phyloP scores from a whole-genome alignment of 768 basidiomycete species.

The Russula ochroleuca region DNA sequence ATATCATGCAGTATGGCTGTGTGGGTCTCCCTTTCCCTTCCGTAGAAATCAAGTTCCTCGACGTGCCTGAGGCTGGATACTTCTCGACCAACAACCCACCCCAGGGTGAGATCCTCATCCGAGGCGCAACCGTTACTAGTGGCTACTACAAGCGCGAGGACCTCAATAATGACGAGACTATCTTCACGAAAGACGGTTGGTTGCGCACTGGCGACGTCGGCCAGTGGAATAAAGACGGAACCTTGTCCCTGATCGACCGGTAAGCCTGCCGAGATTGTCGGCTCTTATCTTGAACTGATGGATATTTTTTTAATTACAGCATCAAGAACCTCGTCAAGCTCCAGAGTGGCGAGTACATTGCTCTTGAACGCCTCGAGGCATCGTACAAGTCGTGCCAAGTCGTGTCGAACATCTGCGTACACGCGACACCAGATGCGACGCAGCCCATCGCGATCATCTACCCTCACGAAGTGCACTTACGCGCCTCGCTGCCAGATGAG shows the following conservation, averaged over 20 bases:
- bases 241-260: conserved; percentile 79
- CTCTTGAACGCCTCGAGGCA: conserved; percentile 83
- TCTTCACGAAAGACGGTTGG: conserved; percentile 92
- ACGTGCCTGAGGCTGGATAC: conserved; percentile 85
- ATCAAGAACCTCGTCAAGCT: conserved; percentile 92
- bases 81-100: conserved; percentile 62
- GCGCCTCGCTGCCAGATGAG: conserved; percentile 46
- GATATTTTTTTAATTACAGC: conserved; percentile 34
- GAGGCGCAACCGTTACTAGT: conserved; percentile 80
- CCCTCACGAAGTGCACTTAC: conserved; percentile 74
- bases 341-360: conserved; percentile 84
- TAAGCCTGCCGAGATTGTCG: conserved; percentile 35
- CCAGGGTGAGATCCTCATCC: conserved; percentile 85
- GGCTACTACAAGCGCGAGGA: conserved; percentile 94
- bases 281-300: conserved; percentile 2
- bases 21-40: conserved; percentile 89
- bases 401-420: conserved; percentile 78
- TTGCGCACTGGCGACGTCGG: conserved; percentile 92
- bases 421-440: conserved; percentile 69
- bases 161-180: conserved; percentile 73
- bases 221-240: conserved; percentile 91
- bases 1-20: conserved; percentile 63
- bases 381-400: conserved; percentile 81
- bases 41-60: conserved; percentile 81
- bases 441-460: conserved; percentile 84